These are phyloP conservation scores for Leptodermis oblonga DNA, from an alignment of 257 asterid genomes.

Conservation along the genomic window DNA sequence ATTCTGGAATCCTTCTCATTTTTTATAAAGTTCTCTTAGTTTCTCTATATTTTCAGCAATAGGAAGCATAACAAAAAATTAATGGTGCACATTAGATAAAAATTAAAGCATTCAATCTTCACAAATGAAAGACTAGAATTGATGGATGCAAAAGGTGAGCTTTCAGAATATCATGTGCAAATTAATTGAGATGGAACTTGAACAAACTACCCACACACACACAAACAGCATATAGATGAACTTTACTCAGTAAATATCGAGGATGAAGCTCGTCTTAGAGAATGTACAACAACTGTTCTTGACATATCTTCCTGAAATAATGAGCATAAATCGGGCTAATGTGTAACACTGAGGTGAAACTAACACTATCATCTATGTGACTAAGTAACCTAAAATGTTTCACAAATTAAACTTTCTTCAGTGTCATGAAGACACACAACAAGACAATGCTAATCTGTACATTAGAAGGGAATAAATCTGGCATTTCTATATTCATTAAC, in stretches of 20 bases:
- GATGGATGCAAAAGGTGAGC: too few species aligned
- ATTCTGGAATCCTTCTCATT: too few species aligned
- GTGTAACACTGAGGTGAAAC: neutral
- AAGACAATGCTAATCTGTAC: neutral
- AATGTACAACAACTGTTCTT: constrained; percentile 82
- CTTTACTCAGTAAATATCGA: constrained; percentile 59
- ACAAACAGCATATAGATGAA: constrained; percentile 48
- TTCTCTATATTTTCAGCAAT: too few species aligned
- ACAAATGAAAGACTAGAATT: too few species aligned
- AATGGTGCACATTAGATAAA: too few species aligned
- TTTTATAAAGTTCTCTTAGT: too few species aligned
- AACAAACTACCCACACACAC: too few species aligned
- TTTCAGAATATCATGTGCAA: too few species aligned
- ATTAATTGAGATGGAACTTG: too few species aligned
- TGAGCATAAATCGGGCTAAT: constrained; percentile 4
- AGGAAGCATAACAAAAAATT: constrained; percentile 54
- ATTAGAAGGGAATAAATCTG: neutral
- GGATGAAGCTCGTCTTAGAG: constrained; percentile 65
- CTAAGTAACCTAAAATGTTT: neutral
- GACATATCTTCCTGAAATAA: constrained; percentile 62
- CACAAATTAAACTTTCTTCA: neutral
- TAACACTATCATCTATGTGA: neutral
- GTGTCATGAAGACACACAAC: neutral
- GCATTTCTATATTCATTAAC: neutral
- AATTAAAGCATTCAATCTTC: too few species aligned